Evolutionary conservation across 192 early-diverging fungal species (phyloP), one percentile per base, ranked within the genome.

Genomic region (Tieghemiomyces parasiticus): DNA sequence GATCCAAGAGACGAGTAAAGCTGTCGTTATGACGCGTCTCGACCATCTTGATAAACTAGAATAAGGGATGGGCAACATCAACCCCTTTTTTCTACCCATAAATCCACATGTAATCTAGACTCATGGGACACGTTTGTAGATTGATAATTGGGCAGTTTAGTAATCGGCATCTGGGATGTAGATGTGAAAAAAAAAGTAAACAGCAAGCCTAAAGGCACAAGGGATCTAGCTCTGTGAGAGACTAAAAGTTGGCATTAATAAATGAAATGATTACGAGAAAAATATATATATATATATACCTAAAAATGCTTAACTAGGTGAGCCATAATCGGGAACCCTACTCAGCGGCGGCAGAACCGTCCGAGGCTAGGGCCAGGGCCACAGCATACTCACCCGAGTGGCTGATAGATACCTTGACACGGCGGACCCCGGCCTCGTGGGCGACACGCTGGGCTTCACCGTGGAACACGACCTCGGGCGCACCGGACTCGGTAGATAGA

Each of bases 1-100:
- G 72, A 92, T 99, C 62, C 88, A 99, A 62, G 96, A 99, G 63
- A 99, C 91, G 9, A 92, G 90, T 47, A 85, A 85, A 58, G 80
- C 81, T 46, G 78, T 85, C 45, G 78, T 88, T 8, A 65, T 90
- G 62, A 77, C 79, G 50, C 72, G 88, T 45, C 71, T 90, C 59
- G 86, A 90, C 65, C 81, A 88, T 62, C 73, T 90, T 12, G 82
- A 85, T 63, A 84, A 80, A 46, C 61, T 89, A 35, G 83, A 82
- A 68, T 83, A 78, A 48, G 16, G 6, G 20, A 24, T 46, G 26
- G n/a, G n/a, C n/a, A n/a, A n/a, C n/a, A n/a, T n/a, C n/a, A n/a
- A n/a, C n/a, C n/a, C n/a, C n/a, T n/a, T n/a, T n/a, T n/a, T n/a
- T n/a, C n/a, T n/a, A n/a, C n/a, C n/a, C n/a, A n/a, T n/a, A n/a